Base-by-base conservation (phyloP, 2,329 filamentous ascomycete genomes). In the Claviceps capensis region DNA sequence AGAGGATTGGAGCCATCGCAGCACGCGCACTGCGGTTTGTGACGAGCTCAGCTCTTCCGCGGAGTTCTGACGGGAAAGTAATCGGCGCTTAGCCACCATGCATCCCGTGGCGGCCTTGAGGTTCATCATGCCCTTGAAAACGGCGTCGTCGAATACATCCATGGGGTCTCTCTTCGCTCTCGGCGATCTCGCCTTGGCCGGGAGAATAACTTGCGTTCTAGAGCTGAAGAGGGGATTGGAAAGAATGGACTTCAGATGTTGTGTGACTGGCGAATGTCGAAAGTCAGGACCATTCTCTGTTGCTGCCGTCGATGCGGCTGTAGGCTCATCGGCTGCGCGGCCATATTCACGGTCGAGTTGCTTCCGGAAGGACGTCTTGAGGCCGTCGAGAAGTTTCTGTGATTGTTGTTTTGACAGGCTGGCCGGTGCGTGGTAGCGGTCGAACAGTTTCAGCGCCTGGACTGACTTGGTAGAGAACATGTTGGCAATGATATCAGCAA, bases 291-390 rank as follows among this genome's bases (percentile, higher is more conserved):
- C 54, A 13, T 54, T 34, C 30, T 61, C 59, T 37, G 52, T 43
- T 54, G 36, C 48, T 57, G 59, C 45, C 59, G 49, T 38, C 30
- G 48, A 50, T n/a, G 48, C 54, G 9, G 53, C 53, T 37, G 46
- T 56, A 40, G 56, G 55, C 8, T 69, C 61, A 16, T 69, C 61
- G 16, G 34, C 67, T 60, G 60, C 66, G 72, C 22, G 2, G 54
- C 77, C 77, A 58, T 81, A 75, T 59, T 81, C 77, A 44, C 66
- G 69, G 58, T 81, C 77, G n/a, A 82, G 73, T 34, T 79, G 74
- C 51, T 71, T 71, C 49, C 78, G 72, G 60, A 82, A 82, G 2
- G 77, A 80, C 5, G 69, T 64, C 49, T 78, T 81, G 49, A 82
- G 69, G 37, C 72, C 70, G 51, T 78, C 70, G 55, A 81, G 75